phyloP scores from a whole-genome alignment of 2,329 filamentous ascomycete genomes.

The Aureobasidium melanogenum region DNA sequence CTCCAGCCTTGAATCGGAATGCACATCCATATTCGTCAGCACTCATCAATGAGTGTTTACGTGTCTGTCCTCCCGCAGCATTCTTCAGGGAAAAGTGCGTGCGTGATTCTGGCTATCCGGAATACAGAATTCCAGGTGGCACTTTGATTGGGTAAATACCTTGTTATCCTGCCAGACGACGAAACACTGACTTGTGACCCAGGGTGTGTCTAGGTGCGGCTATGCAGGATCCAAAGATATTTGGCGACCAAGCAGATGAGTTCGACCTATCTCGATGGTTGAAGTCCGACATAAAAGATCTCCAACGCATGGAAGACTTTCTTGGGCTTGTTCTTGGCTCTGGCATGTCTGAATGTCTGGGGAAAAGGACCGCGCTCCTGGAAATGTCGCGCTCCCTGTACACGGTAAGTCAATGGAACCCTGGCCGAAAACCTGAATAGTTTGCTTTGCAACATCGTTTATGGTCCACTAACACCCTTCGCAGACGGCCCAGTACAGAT shows the following conservation, averaged over 20 bases:
- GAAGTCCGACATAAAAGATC: background rate
- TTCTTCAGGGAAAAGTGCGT: background rate
- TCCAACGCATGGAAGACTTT: background rate
- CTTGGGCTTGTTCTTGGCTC: background rate
- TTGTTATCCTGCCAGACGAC: background rate
- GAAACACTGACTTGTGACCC: background rate
- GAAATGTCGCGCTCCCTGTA: conserved; percentile 17
- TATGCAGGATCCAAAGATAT: background rate
- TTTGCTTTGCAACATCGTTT: background rate
- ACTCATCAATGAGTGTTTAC: background rate
- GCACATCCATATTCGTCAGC: background rate
- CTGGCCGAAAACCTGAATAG: background rate
- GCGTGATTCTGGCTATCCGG: background rate
- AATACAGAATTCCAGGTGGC: background rate
- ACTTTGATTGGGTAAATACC: background rate
- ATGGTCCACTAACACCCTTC: background rate
- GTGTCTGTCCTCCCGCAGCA: background rate
- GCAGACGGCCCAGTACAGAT: background rate
- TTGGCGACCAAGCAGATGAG: background rate
- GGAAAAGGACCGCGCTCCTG: background rate
- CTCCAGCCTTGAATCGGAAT: background rate
- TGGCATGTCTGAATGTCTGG: background rate
- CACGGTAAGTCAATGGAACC: background rate
- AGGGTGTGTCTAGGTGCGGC: background rate
- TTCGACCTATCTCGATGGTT: background rate